phyloP scores from a whole-genome alignment of 2,329 filamentous ascomycete genomes.

The Diaporthe sp. region DNA sequence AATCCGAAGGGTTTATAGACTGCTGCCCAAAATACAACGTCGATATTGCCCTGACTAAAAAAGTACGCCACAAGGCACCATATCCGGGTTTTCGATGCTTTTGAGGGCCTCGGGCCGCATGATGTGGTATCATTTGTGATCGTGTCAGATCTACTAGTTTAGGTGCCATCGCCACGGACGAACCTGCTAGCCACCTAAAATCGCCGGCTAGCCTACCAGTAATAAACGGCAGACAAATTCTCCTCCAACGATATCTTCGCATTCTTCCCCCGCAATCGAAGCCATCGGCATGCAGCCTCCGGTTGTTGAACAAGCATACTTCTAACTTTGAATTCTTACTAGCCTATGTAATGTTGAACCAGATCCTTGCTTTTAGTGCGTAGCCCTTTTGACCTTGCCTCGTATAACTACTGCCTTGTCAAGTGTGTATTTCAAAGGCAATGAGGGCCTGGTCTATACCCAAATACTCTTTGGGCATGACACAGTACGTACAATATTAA shows the following conservation, averaged over 20 bases:
- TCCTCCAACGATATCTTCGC: slow-evolving; percentile 23
- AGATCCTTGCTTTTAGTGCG: background rate
- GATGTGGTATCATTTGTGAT: slow-evolving; percentile 18
- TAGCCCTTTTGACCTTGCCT: background rate
- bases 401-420: background rate
- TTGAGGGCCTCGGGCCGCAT: slow-evolving; percentile 6
- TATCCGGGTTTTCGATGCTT: background rate
- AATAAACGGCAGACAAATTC: slow-evolving; percentile 15
- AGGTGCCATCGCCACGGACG: slow-evolving; percentile 15
- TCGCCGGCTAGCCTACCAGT: slow-evolving; percentile 8
- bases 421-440: background rate
- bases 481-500: background rate
- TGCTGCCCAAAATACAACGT: background rate
- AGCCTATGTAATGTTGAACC: background rate
- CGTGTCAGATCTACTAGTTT: slow-evolving; percentile 28
- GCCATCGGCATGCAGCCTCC: slow-evolving; percentile 21
- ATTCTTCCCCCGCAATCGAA: slow-evolving; percentile 25
- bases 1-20: background rate
- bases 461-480: background rate
- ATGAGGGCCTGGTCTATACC: too few species aligned
- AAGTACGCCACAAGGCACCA: background rate
- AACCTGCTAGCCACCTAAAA: slow-evolving; percentile 2
- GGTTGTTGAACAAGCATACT: slow-evolving; percentile 17
- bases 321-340: background rate
- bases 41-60: background rate